These are phyloP conservation scores for Eremothecium sinecaudum DNA, from an alignment of 1,139 yeast species.

Conservation along the genomic window DNA sequence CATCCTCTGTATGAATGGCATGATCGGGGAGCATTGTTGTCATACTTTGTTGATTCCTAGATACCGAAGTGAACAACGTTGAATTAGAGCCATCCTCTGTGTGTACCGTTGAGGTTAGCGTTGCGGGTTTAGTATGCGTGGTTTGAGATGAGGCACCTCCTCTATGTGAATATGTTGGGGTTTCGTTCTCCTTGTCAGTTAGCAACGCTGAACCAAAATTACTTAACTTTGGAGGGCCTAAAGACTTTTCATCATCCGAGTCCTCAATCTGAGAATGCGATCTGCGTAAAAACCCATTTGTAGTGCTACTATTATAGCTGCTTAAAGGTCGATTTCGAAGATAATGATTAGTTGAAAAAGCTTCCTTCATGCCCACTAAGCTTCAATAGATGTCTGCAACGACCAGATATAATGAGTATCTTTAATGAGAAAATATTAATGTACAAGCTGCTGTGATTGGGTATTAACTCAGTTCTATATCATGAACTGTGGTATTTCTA, in stretches of 20 bases:
- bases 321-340: conserved; percentile 1
- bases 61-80: conserved; percentile 17
- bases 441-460: no score
- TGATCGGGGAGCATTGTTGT: conserved; percentile 17
- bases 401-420: no score
- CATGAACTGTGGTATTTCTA: no score
- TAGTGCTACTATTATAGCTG: not conserved
- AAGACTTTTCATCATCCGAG: conserved; percentile 24
- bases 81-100: conserved; percentile 20
- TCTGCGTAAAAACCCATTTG: conserved; percentile 1
- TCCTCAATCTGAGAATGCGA: conserved; percentile 8
- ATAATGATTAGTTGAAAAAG: conserved; percentile 2
- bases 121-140: conserved; percentile 2
- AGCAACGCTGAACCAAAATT: conserved; percentile 27
- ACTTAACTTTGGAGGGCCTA: conserved; percentile 26
- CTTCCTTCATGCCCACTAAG: conserved; percentile 1
- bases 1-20: not conserved
- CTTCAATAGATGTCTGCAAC: no score
- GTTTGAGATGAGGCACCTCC: conserved; percentile 1
- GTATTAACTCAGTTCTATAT: no score
- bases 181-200: conserved; percentile 15
- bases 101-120: conserved; percentile 8
- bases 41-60: conserved; percentile 20
- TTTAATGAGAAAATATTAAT: no score
- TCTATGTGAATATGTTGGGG: conserved; percentile 3